A percentile compares a stretch with the other conserved stretches of the same genome.
Conservation (phyloP, 2,329 filamentous ascomycete genomes). For the Colletotrichum salicis region DNA sequence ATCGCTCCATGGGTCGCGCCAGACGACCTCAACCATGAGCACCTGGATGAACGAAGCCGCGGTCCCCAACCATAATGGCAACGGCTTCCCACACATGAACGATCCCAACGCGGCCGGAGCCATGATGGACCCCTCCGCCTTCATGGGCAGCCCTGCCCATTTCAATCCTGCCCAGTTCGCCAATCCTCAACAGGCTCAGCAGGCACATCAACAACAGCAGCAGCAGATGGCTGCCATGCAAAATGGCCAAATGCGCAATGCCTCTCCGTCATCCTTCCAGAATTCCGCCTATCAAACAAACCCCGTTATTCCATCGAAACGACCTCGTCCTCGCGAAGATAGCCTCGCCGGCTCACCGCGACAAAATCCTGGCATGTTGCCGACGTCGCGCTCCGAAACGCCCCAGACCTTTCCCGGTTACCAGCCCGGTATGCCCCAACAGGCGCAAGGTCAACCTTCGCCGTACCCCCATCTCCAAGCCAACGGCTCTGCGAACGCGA, state of each 20-base stretch:
- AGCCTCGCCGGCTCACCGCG: constrained; percentile 84
- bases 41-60: constrained; percentile 78
- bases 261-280: constrained; percentile 77
- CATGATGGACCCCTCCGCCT: constrained; percentile 75
- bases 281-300: constrained; percentile 86
- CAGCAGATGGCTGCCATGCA: constrained; percentile 73
- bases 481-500: constrained; percentile 83
- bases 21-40: constrained; percentile 70
- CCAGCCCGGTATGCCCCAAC: constrained; percentile 71
- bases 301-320: constrained; percentile 89
- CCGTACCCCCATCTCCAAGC: constrained; percentile 86
- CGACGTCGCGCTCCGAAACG: constrained; percentile 90
- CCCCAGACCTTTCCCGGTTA: constrained; percentile 84
- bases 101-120: constrained; percentile 65
- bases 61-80: constrained; percentile 76
- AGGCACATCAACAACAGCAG: constrained; percentile 41
- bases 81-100: constrained; percentile 73
- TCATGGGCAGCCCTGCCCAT: constrained; percentile 69
- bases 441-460: constrained; percentile 71
- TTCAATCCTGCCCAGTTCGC: constrained; percentile 68
- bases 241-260: constrained; percentile 86
- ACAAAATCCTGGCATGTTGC: constrained; percentile 77
- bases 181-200: constrained; percentile 56
- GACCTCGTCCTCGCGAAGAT: constrained; percentile 83
- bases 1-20: constrained; percentile 58